These are phyloP conservation scores for Cyberlindnera mississippiensis DNA, from an alignment of 805 yeast species.

Conservation along the genomic window DNA sequence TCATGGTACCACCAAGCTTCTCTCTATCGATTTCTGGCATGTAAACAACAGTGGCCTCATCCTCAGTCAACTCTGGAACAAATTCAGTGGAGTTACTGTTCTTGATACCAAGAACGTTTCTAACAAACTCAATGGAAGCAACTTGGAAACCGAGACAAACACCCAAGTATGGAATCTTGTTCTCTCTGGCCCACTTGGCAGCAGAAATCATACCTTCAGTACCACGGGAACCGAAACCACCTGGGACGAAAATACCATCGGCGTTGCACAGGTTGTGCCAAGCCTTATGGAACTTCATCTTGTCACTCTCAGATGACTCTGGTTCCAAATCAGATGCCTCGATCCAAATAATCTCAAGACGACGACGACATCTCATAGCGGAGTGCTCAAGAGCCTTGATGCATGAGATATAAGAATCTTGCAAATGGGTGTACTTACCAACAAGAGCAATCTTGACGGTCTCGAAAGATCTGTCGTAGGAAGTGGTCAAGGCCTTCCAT, in stretches of 20 bases:
- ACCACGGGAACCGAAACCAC: conserved; percentile 97
- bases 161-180: conserved; percentile 90
- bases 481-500: conserved; percentile 78
- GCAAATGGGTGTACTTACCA: conserved; percentile 94
- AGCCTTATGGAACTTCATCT: conserved; percentile 84
- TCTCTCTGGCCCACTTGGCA: conserved; percentile 97
- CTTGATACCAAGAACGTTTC: conserved; percentile 67
- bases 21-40: conserved; percentile 98
- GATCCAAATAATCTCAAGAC: conserved; percentile 90
- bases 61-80: conserved; percentile 55
- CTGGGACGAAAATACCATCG: conserved; percentile 96
- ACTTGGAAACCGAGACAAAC: conserved; percentile 96
- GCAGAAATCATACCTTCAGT: conserved; percentile 98
- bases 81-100: conserved; percentile 83
- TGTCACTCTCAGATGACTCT: conserved; percentile 55
- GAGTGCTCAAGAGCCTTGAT: conserved; percentile 95
- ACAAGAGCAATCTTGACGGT: conserved; percentile 92
- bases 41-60: conserved; percentile 76
- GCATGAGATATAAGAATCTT: conserved; percentile 92
- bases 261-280: conserved; percentile 93
- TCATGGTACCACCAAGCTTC: conserved; percentile 98
- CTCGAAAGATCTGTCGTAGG: conserved; percentile 79
- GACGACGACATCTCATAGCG: conserved; percentile 83
- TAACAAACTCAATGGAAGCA: conserved; percentile 90
- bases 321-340: conserved; percentile 90